Evolutionary conservation across 352 stramenopile species (phyloP).

Genomic region (Plasmopara viticola): DNA sequence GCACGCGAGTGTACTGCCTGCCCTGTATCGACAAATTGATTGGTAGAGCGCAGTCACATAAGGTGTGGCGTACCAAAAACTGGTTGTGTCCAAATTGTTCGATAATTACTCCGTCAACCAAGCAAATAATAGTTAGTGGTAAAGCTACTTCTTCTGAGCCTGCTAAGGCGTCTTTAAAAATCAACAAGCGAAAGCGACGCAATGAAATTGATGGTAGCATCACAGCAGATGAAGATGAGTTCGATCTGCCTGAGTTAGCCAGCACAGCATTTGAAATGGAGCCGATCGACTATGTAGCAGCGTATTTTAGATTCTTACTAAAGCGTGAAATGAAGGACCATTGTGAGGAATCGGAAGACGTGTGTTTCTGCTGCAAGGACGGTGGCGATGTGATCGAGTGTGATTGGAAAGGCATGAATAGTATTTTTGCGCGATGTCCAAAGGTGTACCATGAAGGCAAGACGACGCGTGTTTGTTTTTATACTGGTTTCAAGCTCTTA

Average conservation of each 20-base stretch:
- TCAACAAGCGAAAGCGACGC: slow-evolving; percentile 47
- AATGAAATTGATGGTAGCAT: slow-evolving; percentile 22
- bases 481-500: background rate
- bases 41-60: slow-evolving; percentile 45
- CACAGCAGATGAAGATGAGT: slow-evolving; percentile 16
- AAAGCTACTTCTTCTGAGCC: background rate
- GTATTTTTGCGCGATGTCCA: slow-evolving; percentile 37
- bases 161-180: slow-evolving; percentile 10
- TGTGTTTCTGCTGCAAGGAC: slow-evolving; percentile 83
- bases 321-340: slow-evolving; percentile 30
- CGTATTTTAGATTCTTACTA: slow-evolving; percentile 64
- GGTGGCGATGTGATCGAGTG: slow-evolving; percentile 75
- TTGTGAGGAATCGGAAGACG: slow-evolving; percentile 60
- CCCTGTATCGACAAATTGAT: slow-evolving; percentile 58
- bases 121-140: slow-evolving; percentile 1
- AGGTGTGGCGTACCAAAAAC: slow-evolving; percentile 46
- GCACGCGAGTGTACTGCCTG: slow-evolving; percentile 45
- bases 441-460: slow-evolving; percentile 82
- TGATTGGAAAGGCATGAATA: slow-evolving; percentile 51
- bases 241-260: background rate
- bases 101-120: slow-evolving; percentile 2
- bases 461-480: background rate
- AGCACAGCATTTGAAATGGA: slow-evolving; percentile 27
- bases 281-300: slow-evolving; percentile 51
- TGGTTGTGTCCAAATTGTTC: slow-evolving; percentile 69